Base-by-base conservation (phyloP, 345 rosid genomes). In the Eucalyptus caleyi region DNA sequence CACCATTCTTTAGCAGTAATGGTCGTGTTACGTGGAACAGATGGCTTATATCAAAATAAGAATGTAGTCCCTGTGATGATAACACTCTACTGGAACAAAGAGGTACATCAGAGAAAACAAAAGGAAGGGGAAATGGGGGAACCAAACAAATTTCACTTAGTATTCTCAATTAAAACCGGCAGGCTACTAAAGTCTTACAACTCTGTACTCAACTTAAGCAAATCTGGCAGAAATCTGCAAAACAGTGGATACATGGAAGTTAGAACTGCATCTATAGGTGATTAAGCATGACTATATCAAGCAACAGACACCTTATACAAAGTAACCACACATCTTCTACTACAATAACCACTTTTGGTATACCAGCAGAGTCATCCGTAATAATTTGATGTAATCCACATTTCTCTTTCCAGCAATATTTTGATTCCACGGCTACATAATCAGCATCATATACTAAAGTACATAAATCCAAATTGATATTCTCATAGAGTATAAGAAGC, bases 141-240 rank as follows among this genome's bases (percentile, higher is more conserved):
- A 21, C 3, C 3, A 44, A 45, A 2, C 3, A 83, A 83, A 50
- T 47, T 86, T 7, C 30, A 86, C 53, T 18, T 50, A 14, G 60
- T 27, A 83, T 50, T 45, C 51, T 83, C 34, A 49, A 24, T 18
- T 9, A 45, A 50, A 86, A n/a, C 60, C 37, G 3, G 37, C 44
- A 34, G 81, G 81, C 32, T 40, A 44, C 49, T 37, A 2, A 50
- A 62, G 34, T 27, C 86, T 27, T 47, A 53, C 56, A 81, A 93
- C 97, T 94, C 96, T 45, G 95, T 93, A 90, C 95, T 91, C 92
- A 97, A 91, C 90, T 95, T 89, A 88, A 95, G 94, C 94, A 97
- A 88, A 54, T 92, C 94, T 34, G 96, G 94, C 2, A 96, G 95
- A 92, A 96, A 96, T 91, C 98, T 97, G 96, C 91, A 89, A 53